Evolutionary conservation across 805 yeast genomes (phyloP).

Genomic region (Hanseniaspora valbyensis): DNA sequence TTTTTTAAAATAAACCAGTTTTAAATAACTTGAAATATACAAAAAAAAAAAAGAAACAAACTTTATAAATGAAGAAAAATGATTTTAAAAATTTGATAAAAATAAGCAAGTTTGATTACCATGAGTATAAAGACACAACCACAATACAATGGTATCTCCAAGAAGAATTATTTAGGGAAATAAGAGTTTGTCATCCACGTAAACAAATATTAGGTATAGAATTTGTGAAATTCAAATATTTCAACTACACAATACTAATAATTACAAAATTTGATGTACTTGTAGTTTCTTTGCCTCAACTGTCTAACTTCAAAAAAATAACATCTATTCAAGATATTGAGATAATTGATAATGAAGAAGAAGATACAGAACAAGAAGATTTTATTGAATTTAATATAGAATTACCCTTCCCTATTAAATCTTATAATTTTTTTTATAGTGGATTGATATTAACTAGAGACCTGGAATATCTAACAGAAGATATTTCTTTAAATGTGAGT

Average conservation of each 20-base stretch:
- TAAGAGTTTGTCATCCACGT: neutral
- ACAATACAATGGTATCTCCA: neutral
- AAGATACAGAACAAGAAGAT: neutral
- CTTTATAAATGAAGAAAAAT: neutral
- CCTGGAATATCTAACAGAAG: neutral
- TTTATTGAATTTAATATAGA: neutral
- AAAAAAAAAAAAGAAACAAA: too few relatives aligned
- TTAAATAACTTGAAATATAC: too few relatives aligned
- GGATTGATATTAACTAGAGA: neutral
- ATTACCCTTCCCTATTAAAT: neutral
- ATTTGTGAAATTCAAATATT: neutral
- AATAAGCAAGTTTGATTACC: neutral
- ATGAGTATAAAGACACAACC: neutral
- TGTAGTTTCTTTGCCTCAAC: neutral
- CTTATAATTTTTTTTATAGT: neutral
- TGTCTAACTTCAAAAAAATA: neutral
- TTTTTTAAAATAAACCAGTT: too few relatives aligned
- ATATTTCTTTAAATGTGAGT: neutral
- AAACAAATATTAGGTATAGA: neutral
- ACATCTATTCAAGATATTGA: neutral
- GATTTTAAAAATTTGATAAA: neutral
- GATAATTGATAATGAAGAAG: neutral
- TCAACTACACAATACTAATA: neutral
- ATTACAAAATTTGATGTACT: neutral
- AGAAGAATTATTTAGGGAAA: neutral